Percentiles rank a stretch among this genome's conserved stretches.
Evolutionary conservation across 768 basidiomycete genomes (phyloP).

Genomic region (Suillus cothurnatus): DNA sequence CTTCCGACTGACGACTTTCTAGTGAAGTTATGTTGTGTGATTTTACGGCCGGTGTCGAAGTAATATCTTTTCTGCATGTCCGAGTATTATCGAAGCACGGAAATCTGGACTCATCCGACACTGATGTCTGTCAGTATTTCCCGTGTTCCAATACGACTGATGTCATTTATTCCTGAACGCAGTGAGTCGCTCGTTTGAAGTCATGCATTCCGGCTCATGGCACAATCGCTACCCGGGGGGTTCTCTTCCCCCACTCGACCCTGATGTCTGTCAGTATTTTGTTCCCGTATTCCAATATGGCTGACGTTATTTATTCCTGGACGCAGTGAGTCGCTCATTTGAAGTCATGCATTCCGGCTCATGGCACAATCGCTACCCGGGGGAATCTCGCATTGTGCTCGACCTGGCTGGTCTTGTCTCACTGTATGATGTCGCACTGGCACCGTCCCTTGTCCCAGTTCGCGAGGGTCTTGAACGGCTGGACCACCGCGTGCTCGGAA

Average conservation of each 20-base stretch:
- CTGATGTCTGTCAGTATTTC: not conserved
- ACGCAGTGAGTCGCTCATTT: not conserved
- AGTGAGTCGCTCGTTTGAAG: slow-evolving; percentile 11
- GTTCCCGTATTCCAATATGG: not conserved
- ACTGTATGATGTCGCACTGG: slow-evolving; percentile 30
- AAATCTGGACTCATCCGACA: not conserved
- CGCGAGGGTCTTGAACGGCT: slow-evolving; percentile 19
- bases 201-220: slow-evolving; percentile 23
- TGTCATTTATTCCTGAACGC: not conserved
- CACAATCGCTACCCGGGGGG: slow-evolving; percentile 29
- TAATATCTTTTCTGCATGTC: slow-evolving; percentile 43
- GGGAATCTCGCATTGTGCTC: slow-evolving; percentile 28
- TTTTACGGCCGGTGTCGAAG: slow-evolving; percentile 41
- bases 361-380: slow-evolving; percentile 29
- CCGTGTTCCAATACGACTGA: not conserved
- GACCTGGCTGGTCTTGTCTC: slow-evolving; percentile 24
- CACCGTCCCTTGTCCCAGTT: slow-evolving; percentile 18
- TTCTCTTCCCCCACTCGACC: slow-evolving; percentile 6
- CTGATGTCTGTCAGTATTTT: not conserved
- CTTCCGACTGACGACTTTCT: not conserved
- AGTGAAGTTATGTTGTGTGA: slow-evolving; percentile 54
- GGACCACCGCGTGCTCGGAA: slow-evolving; percentile 21
- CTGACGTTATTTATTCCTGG: not conserved
- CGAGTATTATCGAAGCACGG: not conserved
- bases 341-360: slow-evolving; percentile 22